Evolutionary conservation across 257 asterid species (phyloP).

Genomic region (Solanum chmielewskii): DNA sequence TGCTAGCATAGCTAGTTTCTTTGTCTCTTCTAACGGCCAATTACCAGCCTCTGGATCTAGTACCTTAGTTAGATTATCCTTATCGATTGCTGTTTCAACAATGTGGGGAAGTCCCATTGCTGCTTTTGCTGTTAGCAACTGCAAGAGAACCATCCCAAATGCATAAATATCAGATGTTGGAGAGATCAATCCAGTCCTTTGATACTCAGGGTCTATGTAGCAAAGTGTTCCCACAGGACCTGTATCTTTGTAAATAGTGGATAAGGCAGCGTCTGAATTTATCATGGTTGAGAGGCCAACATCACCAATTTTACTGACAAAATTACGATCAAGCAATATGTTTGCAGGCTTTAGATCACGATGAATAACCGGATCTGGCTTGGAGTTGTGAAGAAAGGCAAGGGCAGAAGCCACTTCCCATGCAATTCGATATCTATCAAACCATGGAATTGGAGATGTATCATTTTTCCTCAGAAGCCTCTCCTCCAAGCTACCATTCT

Average conservation of each 20-base stretch:
- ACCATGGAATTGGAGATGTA: slow-evolving; percentile 65
- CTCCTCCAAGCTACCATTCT: slow-evolving; percentile 80
- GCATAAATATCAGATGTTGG: slow-evolving; percentile 74
- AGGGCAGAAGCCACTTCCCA: neutral
- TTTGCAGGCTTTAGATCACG: slow-evolving; percentile 93
- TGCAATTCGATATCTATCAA: slow-evolving; percentile 64
- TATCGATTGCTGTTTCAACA: slow-evolving; percentile 51
- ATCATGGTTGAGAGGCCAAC: slow-evolving; percentile 70
- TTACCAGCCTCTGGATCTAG: slow-evolving; percentile 50
- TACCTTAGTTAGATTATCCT: slow-evolving; percentile 19
- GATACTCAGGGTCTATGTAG: slow-evolving; percentile 91
- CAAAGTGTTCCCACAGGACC: slow-evolving; percentile 62
- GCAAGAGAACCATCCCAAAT: slow-evolving; percentile 63
- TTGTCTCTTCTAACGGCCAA: slow-evolving; percentile 73
- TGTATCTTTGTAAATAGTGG: slow-evolving; percentile 25
- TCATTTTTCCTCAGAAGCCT: slow-evolving; percentile 35
- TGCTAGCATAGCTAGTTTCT: slow-evolving; percentile 40
- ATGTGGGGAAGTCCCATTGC: slow-evolving; percentile 49
- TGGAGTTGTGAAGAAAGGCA: slow-evolving; percentile 33
- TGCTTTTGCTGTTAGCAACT: slow-evolving; percentile 65
- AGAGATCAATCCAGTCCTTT: slow-evolving; percentile 58
- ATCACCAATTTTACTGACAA: slow-evolving; percentile 79
- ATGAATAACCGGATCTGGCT: slow-evolving; percentile 59
- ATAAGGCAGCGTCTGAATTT: slow-evolving; percentile 20
- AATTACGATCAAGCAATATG: slow-evolving; percentile 64